These are phyloP conservation scores for Mariannaea elegans DNA, from an alignment of 2,329 filamentous ascomycete genomes.

Conservation along the genomic window DNA sequence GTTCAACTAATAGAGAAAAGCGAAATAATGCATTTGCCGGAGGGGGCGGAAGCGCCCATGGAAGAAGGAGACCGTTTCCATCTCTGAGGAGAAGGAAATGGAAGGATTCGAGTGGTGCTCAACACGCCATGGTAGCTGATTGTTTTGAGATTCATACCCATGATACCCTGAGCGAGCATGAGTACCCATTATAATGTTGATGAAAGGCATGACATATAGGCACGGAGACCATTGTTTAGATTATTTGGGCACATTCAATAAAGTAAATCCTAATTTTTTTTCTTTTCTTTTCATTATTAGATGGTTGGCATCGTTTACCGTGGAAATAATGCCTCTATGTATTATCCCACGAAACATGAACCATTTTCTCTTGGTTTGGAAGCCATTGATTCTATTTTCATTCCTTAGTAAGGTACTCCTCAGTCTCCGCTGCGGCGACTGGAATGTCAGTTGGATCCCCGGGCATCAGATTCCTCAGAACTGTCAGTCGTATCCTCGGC, in stretches of 20 bases:
- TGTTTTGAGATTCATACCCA: slow-evolving; percentile 29
- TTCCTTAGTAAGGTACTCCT: too few relatives aligned
- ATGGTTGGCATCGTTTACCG: neutral
- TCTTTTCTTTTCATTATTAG: neutral
- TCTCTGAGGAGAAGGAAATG: neutral
- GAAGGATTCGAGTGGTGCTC: slow-evolving; percentile 12
- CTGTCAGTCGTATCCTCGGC: neutral
- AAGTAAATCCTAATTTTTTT: slow-evolving; percentile 1
- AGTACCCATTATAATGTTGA: slow-evolving; percentile 30
- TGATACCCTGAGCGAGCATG: slow-evolving; percentile 36
- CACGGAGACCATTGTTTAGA: slow-evolving; percentile 15
- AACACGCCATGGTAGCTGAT: slow-evolving; percentile 14
- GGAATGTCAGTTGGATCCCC: too few relatives aligned
- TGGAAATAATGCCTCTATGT: neutral
- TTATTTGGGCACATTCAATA: slow-evolving; percentile 8
- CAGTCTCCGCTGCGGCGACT: too few relatives aligned
- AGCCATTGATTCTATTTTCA: too few relatives aligned
- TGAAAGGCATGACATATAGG: slow-evolving; percentile 35
- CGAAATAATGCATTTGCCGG: neutral
- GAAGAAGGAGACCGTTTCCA: neutral
- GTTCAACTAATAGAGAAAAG: neutral
- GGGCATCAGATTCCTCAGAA: slow-evolving; percentile 8
- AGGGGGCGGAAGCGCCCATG: neutral
- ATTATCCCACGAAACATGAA: too few relatives aligned
- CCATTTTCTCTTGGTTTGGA: neutral